Evolutionary conservation across 1,284 basidiomycete genomes (phyloP).

Genomic region (Ganoderma sinense): DNA sequence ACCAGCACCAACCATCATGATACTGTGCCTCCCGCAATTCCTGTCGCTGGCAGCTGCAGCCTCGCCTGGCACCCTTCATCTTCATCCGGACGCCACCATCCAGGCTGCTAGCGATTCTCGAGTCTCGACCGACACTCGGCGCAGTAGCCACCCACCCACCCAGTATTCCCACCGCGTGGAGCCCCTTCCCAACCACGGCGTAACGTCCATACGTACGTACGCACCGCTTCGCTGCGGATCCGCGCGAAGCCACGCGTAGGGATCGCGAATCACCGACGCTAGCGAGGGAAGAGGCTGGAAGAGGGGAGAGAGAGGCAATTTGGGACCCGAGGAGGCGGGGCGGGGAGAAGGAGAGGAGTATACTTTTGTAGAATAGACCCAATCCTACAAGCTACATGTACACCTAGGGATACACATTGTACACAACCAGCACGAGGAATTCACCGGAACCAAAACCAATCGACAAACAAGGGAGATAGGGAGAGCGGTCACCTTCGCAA

Average conservation of each 20-base stretch:
- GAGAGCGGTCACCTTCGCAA: background rate
- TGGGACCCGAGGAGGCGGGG: background rate
- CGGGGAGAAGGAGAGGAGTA: background rate
- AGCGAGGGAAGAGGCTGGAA: too few species aligned
- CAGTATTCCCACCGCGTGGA: background rate
- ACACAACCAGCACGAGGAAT: slow-evolving; percentile 2
- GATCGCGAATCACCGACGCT: background rate
- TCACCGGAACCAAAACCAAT: background rate
- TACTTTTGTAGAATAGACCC: slow-evolving; percentile 18
- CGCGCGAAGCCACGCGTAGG: background rate
- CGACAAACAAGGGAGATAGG: background rate
- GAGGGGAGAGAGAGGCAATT: background rate
- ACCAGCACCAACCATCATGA: background rate
- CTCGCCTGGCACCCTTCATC: background rate
- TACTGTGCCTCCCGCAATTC: background rate
- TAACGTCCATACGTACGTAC: too few species aligned
- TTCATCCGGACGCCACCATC: background rate
- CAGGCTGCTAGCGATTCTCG: background rate
- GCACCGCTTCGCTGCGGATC: too few species aligned
- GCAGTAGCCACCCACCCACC: too few species aligned
- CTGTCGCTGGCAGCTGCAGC: too few species aligned
- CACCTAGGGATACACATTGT: slow-evolving; percentile 33
- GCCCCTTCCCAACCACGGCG: background rate
- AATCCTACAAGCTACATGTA: slow-evolving; percentile 31
- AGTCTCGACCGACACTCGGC: background rate